Evolutionary conservation across 805 yeast genomes (phyloP), one percentile per base, ranked within the genome.

Genomic region (Candida easanensis): DNA sequence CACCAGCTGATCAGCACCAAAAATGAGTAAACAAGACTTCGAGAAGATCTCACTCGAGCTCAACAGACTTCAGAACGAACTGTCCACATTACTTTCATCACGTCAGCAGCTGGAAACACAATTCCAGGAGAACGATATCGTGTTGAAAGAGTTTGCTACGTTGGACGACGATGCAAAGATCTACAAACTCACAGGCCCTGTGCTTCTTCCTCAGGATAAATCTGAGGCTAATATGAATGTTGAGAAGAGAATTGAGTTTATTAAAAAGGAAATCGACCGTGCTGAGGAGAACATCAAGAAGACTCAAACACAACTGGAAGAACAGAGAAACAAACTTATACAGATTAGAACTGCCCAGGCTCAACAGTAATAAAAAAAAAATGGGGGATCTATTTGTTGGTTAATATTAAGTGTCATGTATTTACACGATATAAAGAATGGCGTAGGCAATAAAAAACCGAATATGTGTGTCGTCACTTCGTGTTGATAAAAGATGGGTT

Each of bases 51-150:
- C 78, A 35, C 53, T 72, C 38, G 71, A 65, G 47, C 74, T 67
- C 71, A 72, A 63, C 52, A 56, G 65, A 32, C 62, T 69, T 10
- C 84, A 79, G 53, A 63, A 63, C 38, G 63, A 65, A 19, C 61
- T 79, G 36, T 66, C 64, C 45, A 84, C 79, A 39, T 68, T 80
- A 33, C 73, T 89, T 28, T 69, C 77, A 5, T 79, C 88, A 11
- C 80, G 98, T 57, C 95, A 91, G 52, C 79, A 82, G 58, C 74
- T 93, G 36, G 99, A 93, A 60, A 87, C 97, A 1, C 99, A 93
- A 66, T 78, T 72, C 54, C 99, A 93, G 64, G 99, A 93, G 63
- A 90, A 90, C 63, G 81, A 81, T 56, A 90, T 93, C 38, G 99
- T 93, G 14, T 73, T 81, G 51, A 82, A 77, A 44, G 99, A 93